Evolutionary conservation across 2,329 filamentous ascomycete genomes (phyloP).

Genomic region (Fusarium falciforme): DNA sequence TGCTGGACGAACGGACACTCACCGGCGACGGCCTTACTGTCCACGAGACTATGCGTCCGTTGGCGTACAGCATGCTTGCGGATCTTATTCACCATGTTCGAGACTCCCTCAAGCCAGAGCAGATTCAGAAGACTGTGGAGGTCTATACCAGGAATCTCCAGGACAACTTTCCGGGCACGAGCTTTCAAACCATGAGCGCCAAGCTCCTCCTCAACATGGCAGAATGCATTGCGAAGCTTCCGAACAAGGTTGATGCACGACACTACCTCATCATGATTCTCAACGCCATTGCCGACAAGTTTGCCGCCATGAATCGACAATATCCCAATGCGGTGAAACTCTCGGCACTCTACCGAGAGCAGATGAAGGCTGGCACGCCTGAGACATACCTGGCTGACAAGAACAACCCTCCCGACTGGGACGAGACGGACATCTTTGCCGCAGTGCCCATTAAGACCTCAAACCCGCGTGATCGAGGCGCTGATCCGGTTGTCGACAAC

Average conservation of each 20-base stretch:
- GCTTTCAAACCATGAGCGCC: slow-evolving; percentile 99
- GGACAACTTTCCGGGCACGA: slow-evolving; percentile 95
- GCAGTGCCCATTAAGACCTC: slow-evolving; percentile 97
- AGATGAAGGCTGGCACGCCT: slow-evolving; percentile 69
- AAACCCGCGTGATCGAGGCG: slow-evolving; percentile 87
- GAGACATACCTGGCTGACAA: slow-evolving; percentile 90
- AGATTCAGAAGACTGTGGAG: slow-evolving; percentile 95
- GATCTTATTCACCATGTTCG: slow-evolving; percentile 98
- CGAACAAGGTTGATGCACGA: slow-evolving; percentile 92
- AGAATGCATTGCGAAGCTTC: slow-evolving; percentile 94
- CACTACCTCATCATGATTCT: slow-evolving; percentile 98
- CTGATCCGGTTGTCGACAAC: slow-evolving; percentile 94
- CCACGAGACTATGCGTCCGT: slow-evolving; percentile 93
- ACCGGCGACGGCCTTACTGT: slow-evolving; percentile 97
- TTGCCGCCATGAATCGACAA: slow-evolving; percentile 96
- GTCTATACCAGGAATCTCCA: slow-evolving; percentile 97
- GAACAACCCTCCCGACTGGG: slow-evolving; percentile 88
- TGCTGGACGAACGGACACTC: slow-evolving; percentile 92
- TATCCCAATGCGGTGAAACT: slow-evolving; percentile 96
- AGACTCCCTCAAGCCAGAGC: slow-evolving; percentile 86
- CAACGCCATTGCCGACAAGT: slow-evolving; percentile 98
- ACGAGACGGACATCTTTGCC: slow-evolving; percentile 96
- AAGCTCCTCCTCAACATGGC: slow-evolving; percentile 98
- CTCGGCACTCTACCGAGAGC: slow-evolving; percentile 79
- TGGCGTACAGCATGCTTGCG: slow-evolving; percentile 98